Conservation (phyloP, 164 flowering plant genomes). For the Malania oleifera region DNA sequence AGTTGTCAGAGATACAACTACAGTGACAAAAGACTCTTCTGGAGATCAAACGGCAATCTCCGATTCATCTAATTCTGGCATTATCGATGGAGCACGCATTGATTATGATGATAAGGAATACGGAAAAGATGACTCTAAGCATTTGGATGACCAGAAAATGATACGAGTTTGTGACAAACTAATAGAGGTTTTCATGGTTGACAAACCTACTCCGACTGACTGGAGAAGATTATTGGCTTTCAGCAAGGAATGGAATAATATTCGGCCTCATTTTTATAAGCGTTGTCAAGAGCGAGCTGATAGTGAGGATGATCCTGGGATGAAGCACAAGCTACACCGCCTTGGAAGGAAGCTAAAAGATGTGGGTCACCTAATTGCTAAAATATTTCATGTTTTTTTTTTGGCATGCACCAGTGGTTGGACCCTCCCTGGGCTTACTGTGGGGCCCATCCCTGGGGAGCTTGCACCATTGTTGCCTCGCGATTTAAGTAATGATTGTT, state of each 20-base stretch:
- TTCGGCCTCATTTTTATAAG: conserved; percentile 67
- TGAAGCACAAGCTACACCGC: conserved; percentile 66
- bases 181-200: conserved; percentile 88
- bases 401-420: no score
- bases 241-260: conserved; percentile 66
- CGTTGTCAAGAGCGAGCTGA: conserved; percentile 78
- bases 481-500: no score
- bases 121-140: conserved; percentile 17
- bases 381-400: no score
- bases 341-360: conserved; percentile 78
- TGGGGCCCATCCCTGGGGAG: no score
- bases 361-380: conserved; percentile 37
- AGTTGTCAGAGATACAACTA: conserved; percentile 29
- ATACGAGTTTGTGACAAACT: conserved; percentile 69
- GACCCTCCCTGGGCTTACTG: no score
- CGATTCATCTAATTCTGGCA: conserved; percentile 9
- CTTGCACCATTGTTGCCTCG: no score
- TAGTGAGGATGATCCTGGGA: conserved; percentile 60
- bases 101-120: conserved; percentile 18
- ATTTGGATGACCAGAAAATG: conserved; percentile 45
- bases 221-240: conserved; percentile 89
- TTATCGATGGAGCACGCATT: conserved; percentile 10
- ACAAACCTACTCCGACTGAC: conserved; percentile 79
- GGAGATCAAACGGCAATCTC: conserved; percentile 18
- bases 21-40: conserved; percentile 23